These are phyloP conservation scores for Macroventuria anomochaeta DNA, from an alignment of 2,329 filamentous ascomycete species.

Conservation along the genomic window DNA sequence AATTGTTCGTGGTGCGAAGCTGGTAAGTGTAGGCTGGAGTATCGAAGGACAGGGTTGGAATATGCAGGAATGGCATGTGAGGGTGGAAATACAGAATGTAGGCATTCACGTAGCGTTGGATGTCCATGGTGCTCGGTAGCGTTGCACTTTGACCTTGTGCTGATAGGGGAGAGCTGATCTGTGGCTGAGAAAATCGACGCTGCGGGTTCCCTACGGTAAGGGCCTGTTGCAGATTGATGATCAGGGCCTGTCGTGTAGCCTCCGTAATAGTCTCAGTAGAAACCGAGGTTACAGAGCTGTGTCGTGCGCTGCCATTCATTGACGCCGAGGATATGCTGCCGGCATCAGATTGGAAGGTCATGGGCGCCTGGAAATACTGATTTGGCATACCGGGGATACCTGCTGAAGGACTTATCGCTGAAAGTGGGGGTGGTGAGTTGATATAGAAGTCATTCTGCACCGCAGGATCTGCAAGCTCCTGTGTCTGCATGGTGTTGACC, in stretches of 20 bases:
- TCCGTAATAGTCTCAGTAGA: slow-evolving; percentile 72
- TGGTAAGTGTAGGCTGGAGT: slow-evolving; percentile 69
- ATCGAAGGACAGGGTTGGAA: slow-evolving; percentile 90
- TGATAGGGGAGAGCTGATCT: slow-evolving; percentile 61
- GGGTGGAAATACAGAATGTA: slow-evolving; percentile 94
- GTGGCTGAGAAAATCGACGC: slow-evolving; percentile 66
- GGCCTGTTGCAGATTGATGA: slow-evolving; percentile 67
- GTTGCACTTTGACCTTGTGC: slow-evolving; percentile 56
- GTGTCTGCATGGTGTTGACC: slow-evolving; percentile 72
- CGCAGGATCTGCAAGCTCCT: slow-evolving; percentile 73
- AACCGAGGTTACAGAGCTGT: slow-evolving; percentile 66
- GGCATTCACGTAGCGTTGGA: slow-evolving; percentile 87
- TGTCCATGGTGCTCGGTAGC: slow-evolving; percentile 81
- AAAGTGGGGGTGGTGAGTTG: slow-evolving; percentile 78
- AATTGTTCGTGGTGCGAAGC: slow-evolving; percentile 63
- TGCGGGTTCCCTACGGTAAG: slow-evolving; percentile 60
- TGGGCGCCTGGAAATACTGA: slow-evolving; percentile 68
- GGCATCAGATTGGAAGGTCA: slow-evolving; percentile 74
- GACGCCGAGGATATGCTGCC: slow-evolving; percentile 68
- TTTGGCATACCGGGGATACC: slow-evolving; percentile 69
- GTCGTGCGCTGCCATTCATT: slow-evolving; percentile 69
- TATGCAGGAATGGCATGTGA: slow-evolving; percentile 91
- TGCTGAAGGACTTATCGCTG: slow-evolving; percentile 71
- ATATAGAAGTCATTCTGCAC: slow-evolving; percentile 75
- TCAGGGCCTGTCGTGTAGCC: slow-evolving; percentile 67